phyloP scores from a whole-genome alignment of 2,329 filamentous ascomycete genomes.

The Monilinia fructigena region DNA sequence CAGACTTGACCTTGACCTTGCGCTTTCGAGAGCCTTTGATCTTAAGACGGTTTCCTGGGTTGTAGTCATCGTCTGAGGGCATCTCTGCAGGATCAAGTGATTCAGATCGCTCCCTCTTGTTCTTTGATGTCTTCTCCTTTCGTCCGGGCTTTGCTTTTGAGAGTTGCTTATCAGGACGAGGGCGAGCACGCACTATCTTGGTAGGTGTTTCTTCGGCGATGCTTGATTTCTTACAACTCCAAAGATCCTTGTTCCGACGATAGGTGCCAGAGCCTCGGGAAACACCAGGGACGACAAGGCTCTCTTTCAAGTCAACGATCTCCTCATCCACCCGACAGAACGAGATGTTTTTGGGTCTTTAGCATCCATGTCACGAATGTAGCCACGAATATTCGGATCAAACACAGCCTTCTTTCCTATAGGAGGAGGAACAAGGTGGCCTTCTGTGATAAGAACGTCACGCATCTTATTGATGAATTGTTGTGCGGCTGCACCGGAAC shows the following conservation, averaged over 20 bases:
- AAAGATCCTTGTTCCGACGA: conserved; percentile 10
- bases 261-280: conserved; percentile 37
- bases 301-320: conserved; percentile 30
- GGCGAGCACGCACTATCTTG: neutral
- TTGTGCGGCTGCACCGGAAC: conserved; percentile 28
- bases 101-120: conserved; percentile 13
- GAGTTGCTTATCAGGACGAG: neutral
- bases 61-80: conserved; percentile 25
- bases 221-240: neutral
- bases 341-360: conserved; percentile 21
- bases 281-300: conserved; percentile 28
- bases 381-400: conserved; percentile 31
- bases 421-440: conserved; percentile 38
- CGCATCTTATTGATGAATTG: conserved; percentile 36
- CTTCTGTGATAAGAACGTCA: conserved; percentile 33
- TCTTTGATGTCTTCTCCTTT: neutral
- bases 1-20: conserved; percentile 10
- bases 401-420: conserved; percentile 27
- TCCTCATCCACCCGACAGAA: conserved; percentile 31
- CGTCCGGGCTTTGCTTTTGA: neutral
- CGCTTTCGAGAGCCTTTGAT: conserved; percentile 15
- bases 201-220: conserved; percentile 12
- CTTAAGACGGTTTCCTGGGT: conserved; percentile 17
- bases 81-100: conserved; percentile 20
- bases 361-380: conserved; percentile 30